Percentiles rank a stretch among this genome's conserved stretches.
Conservation (phyloP, 1,139 yeast genomes). For the Pichia sorboxylosa region DNA sequence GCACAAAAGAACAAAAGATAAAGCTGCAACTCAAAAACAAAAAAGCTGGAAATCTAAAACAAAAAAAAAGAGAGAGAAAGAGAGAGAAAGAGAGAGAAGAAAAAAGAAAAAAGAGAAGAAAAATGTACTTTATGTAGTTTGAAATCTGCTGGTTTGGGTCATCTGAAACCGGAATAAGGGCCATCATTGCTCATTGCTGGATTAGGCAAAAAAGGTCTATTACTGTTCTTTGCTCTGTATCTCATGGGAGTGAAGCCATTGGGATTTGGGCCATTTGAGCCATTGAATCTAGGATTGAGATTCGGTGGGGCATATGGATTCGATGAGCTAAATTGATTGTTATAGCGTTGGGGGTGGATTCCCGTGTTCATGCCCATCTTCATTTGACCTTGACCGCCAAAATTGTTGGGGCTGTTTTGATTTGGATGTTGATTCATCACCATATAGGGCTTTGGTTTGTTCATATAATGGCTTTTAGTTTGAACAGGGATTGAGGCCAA, state of each 20-base stretch:
- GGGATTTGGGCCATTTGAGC: background rate
- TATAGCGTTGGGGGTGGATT: background rate
- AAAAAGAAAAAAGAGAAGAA: background rate
- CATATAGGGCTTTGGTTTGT: conserved; percentile 12
- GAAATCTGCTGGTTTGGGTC: too few species aligned
- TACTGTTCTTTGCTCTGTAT: conserved; percentile 4
- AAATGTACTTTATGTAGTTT: too few species aligned
- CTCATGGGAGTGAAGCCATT: conserved; percentile 7
- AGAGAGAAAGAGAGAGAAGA: background rate
- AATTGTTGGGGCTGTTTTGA: background rate
- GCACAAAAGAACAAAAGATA: too few species aligned
- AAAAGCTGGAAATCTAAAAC: background rate
- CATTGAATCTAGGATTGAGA: conserved; percentile 1
- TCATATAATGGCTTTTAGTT: conserved; percentile 4
- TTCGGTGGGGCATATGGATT: conserved; percentile 1
- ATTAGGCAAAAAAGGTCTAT: conserved; percentile 6
- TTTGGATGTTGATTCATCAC: conserved; percentile 4
- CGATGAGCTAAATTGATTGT: background rate
- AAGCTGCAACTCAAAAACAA: too few species aligned
- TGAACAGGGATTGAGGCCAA: conserved; percentile 5
- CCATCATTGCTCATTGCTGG: conserved; percentile 13
- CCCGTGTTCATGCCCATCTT: background rate
- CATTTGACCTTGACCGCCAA: background rate
- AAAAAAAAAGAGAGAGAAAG: conserved; percentile 1
- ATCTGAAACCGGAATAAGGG: conserved; percentile 19